phyloP scores from a whole-genome alignment of 257 asterid species.

The Mitragyna speciosa region DNA sequence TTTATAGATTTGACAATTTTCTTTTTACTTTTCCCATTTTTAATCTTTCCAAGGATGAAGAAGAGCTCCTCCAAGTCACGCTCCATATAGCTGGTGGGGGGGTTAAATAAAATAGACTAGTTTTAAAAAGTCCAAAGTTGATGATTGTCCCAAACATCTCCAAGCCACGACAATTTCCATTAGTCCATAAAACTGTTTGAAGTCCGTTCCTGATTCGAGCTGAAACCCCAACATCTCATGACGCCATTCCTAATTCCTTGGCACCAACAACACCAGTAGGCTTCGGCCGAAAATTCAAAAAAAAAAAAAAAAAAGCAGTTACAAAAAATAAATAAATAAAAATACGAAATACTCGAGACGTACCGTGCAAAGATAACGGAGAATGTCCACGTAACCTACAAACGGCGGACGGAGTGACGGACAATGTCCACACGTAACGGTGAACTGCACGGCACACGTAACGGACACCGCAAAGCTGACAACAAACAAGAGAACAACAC shows the following conservation, averaged over 20 bases:
- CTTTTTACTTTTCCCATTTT: too few relatives aligned
- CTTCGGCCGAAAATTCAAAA: too few relatives aligned
- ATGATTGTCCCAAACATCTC: not conserved
- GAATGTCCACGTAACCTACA: too few relatives aligned
- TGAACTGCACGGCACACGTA: conserved; percentile 12
- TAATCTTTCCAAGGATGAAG: not conserved
- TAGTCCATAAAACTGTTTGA: not conserved
- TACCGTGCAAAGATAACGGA: too few relatives aligned
- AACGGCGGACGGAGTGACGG: conserved; percentile 15
- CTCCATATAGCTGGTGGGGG: not conserved
- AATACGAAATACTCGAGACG: conserved; percentile 4
- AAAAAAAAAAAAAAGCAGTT: too few relatives aligned
- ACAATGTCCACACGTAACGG: conserved; percentile 15
- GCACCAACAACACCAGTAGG: not conserved
- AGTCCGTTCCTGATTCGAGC: not conserved
- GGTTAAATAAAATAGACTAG: not conserved
- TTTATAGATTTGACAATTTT: too few relatives aligned
- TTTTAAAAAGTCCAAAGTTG: not conserved
- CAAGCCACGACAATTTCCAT: not conserved
- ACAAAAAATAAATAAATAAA: not conserved
- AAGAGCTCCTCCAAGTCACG: not conserved
- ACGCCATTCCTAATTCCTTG: not conserved
- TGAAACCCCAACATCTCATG: not conserved
- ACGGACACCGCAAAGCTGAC: conserved; percentile 8
- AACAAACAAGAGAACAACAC: conserved; percentile 5